Conservation (phyloP, 169 alveolate genomes). For the Plasmodium yoelii region DNA sequence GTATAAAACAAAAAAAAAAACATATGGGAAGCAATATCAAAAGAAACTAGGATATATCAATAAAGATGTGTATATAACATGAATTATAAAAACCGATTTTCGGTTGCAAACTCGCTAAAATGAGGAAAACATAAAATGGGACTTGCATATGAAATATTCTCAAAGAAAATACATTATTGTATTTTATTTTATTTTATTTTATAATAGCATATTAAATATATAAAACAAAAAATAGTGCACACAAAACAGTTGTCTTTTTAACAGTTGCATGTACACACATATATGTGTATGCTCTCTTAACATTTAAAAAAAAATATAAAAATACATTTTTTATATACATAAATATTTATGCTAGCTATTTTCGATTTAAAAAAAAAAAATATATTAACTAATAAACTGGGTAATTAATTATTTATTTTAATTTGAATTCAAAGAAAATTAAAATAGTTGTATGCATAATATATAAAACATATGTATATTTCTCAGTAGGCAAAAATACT, state of each 20-base stretch:
- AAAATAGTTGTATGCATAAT: slow-evolving; percentile 31
- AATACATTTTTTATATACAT: neutral
- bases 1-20: neutral
- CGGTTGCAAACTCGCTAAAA: neutral
- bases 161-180: slow-evolving; percentile 14
- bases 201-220: slow-evolving; percentile 44
- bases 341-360: slow-evolving; percentile 2
- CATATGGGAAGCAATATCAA: neutral
- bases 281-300: slow-evolving; percentile 1
- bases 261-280: slow-evolving; percentile 11
- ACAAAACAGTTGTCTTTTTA: slow-evolving; percentile 17
- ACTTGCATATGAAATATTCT: neutral
- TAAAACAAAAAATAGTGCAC: slow-evolving; percentile 33
- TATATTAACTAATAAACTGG: neutral
- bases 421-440: slow-evolving; percentile 34
- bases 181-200: slow-evolving; percentile 66
- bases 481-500: neutral
- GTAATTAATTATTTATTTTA: slow-evolving; percentile 22
- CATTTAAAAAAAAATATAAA: neutral
- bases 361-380: slow-evolving; percentile 2
- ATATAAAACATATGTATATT: slow-evolving; percentile 7
- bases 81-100: neutral
- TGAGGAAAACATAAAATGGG: slow-evolving; percentile 64
- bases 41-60: neutral
- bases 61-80: too few species aligned